A percentile compares a stretch with the other conserved stretches of the same genome.
These are phyloP conservation scores for Saposhnikovia divaricata DNA, from an alignment of 129 eudicot species.

Conservation along the genomic window DNA sequence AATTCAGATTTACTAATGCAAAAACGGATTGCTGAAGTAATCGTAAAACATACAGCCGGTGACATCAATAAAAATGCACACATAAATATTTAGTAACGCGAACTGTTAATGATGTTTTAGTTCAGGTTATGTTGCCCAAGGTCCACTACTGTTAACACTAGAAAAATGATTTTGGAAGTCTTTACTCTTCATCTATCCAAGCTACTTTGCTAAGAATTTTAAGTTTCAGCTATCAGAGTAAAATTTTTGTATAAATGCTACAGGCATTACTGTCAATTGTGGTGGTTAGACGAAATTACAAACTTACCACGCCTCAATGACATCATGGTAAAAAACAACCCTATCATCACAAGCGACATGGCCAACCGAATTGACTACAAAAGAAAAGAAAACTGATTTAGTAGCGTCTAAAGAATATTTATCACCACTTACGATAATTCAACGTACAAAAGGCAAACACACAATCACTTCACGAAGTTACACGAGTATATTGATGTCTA, in stretches of 20 bases:
- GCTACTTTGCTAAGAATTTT: background rate
- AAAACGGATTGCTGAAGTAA: background rate
- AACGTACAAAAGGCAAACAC: conserved; percentile 1
- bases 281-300: background rate
- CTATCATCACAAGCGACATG: conserved; percentile 39
- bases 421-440: background rate
- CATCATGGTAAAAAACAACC: conserved; percentile 54
- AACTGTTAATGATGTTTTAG: background rate
- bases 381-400: conserved; percentile 1
- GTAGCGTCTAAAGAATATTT: background rate
- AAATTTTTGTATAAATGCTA: background rate
- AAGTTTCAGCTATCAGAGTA: background rate
- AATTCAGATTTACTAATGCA: background rate
- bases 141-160: background rate
- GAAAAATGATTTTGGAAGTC: background rate
- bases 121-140: background rate
- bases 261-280: background rate
- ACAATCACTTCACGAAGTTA: background rate
- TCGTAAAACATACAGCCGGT: background rate
- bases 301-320: conserved; percentile 71
- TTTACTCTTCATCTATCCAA: background rate
- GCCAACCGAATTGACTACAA: conserved; percentile 79
- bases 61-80: background rate
- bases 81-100: too few species aligned
- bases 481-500: background rate